Conservation (phyloP, 371 early-diverging fungal genomes). For the Mucor racemosus region DNA sequence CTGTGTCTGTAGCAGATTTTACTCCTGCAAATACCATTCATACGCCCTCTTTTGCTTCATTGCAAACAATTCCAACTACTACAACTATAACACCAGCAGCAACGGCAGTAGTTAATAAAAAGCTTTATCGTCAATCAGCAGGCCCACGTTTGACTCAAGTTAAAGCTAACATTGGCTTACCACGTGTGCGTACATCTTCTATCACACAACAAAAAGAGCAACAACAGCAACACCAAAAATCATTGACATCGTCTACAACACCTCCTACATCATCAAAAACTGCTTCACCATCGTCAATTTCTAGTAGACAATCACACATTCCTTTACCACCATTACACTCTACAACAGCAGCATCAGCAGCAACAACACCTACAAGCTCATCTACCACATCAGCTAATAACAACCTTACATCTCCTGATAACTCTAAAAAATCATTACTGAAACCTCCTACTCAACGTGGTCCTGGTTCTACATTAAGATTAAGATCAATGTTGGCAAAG, state of each 20-base stretch:
- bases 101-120: conserved; percentile 13
- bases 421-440: conserved; percentile 26
- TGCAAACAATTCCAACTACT: conserved; percentile 16
- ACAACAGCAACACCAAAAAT: conserved; percentile 14
- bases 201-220: conserved; percentile 26
- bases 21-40: neutral
- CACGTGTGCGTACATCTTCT: conserved; percentile 38
- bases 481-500: conserved; percentile 42
- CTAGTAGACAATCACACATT: conserved; percentile 5
- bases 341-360: neutral
- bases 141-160: conserved; percentile 32
- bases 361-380: conserved; percentile 8
- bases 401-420: conserved; percentile 10
- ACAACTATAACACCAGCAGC: conserved; percentile 1
- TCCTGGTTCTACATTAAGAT: conserved; percentile 42
- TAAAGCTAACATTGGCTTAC: conserved; percentile 29
- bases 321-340: conserved; percentile 17
- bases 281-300: neutral
- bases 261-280: conserved; percentile 1
- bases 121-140: conserved; percentile 28
- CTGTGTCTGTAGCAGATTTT: conserved; percentile 4
- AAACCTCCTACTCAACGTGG: conserved; percentile 39
- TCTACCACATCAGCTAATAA: conserved; percentile 8
- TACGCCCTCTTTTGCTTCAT: conserved; percentile 5
- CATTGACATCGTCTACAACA: neutral